Evolutionary conservation across 2,329 filamentous ascomycete species (phyloP).

Genomic region (Fusarium sp.): DNA sequence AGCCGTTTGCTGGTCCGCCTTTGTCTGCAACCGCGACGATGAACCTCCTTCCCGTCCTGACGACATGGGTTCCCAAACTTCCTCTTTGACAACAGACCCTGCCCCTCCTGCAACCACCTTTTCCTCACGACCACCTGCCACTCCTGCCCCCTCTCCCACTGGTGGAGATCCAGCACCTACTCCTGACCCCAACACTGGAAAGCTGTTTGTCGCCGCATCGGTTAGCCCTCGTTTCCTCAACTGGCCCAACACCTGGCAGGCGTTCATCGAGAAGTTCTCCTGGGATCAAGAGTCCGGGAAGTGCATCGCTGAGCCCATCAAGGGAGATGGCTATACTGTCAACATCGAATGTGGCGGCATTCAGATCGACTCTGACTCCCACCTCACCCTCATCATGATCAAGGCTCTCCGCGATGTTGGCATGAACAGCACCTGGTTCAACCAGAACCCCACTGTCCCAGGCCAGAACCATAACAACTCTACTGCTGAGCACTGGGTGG

Average conservation of each 20-base stretch:
- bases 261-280: constrained; percentile 53
- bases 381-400: constrained; percentile 53
- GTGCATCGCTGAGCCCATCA: constrained; percentile 47
- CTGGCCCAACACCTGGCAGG: constrained; percentile 52
- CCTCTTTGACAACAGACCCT: constrained; percentile 46
- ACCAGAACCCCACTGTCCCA: constrained; percentile 52
- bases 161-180: constrained; percentile 47
- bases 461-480: constrained; percentile 44
- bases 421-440: constrained; percentile 53
- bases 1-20: constrained; percentile 53
- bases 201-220: constrained; percentile 46
- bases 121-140: constrained; percentile 44
- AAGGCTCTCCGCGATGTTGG: constrained; percentile 52
- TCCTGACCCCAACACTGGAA: constrained; percentile 41
- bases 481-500: constrained; percentile 49
- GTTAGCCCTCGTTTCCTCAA: constrained; percentile 54
- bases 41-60: constrained; percentile 47
- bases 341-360: constrained; percentile 51
- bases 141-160: constrained; percentile 33
- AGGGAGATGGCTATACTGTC: constrained; percentile 50
- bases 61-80: constrained; percentile 50
- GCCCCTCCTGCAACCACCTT: constrained; percentile 48
- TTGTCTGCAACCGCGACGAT: constrained; percentile 53
- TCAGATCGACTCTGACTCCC: constrained; percentile 52
- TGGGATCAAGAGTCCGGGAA: constrained; percentile 52